Base-by-base conservation (phyloP, 768 basidiomycete species). In the Clathrus columnatus region DNA sequence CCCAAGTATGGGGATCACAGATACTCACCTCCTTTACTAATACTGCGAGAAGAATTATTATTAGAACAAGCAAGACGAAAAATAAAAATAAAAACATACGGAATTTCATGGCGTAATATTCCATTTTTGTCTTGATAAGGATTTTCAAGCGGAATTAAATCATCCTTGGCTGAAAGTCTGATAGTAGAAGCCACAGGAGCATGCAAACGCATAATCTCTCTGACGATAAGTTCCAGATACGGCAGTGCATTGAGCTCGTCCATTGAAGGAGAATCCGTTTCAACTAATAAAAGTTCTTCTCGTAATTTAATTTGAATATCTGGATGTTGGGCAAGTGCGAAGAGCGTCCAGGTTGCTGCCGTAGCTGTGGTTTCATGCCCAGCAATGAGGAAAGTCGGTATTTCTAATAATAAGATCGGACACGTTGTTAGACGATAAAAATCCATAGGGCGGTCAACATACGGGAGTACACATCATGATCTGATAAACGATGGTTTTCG, bases 201-300 rank as follows among this genome's bases (percentile, higher is more conserved):
- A 57, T 85, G 72, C 0, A 82, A 46, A 0, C 84, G 76, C 54
- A 86, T 65, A 0, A 75, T 78, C 67, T 86, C 85, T 7, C 78
- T 75, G 1, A 84, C 72, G 8, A 85, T 75, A 18, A 71, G 71
- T 59, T 87, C 87, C n/a, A 90, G 79, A 61, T 85, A 87, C 0
- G 83, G 76, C 2, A 91, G 71, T 3, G 75, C 70, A 54, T 79
- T 76, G 1, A 90, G 74, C 28, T 82, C 75, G 28, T 89, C 86
- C 81, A 87, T 85, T 3, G 75, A 73, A 2, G 85, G 85, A 0
- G 68, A 77, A 8, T 84, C 79, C 0, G 78, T 81, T 0, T 72
- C 61, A 10, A 83, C 68, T 0, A 68, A 62, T 7, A 78, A 65
- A 1, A 84, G 69, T 61, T 89, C 85, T 1, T 78, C 72, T 0